A percentile compares a stretch with the other conserved stretches of the same genome.
phyloP scores from a whole-genome alignment of 2,329 filamentous ascomycete species.

The Diplodia corticola region DNA sequence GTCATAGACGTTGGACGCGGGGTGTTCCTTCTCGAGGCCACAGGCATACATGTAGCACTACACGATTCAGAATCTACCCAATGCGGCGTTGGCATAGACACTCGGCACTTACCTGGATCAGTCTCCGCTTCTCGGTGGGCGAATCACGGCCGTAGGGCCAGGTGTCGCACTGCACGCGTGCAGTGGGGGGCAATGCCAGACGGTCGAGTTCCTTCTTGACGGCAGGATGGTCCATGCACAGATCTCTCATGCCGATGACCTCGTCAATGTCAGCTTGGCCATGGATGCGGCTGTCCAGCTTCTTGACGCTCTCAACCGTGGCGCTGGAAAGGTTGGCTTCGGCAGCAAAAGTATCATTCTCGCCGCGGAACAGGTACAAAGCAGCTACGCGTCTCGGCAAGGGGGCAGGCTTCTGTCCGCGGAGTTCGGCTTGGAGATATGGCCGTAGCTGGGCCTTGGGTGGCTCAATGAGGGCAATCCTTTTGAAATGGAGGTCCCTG shows the following conservation, averaged over 20 bases:
- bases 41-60: constrained; percentile 45
- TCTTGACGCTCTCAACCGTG: constrained; percentile 32
- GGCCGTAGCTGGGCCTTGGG: constrained; percentile 49
- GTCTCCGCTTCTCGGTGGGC: background rate
- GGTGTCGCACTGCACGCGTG: constrained; percentile 1
- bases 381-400: constrained; percentile 42
- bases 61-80: too few species aligned
- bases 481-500: background rate
- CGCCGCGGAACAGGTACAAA: constrained; percentile 39
- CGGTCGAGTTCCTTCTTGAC: constrained; percentile 9
- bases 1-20: constrained; percentile 55
- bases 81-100: background rate
- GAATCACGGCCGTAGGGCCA: constrained; percentile 3
- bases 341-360: constrained; percentile 41
- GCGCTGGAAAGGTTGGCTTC: constrained; percentile 30
- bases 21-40: constrained; percentile 45
- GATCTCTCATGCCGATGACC: constrained; percentile 41
- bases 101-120: background rate
- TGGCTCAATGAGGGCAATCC: constrained; percentile 53
- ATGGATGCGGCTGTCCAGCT: constrained; percentile 49
- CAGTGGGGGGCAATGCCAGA: background rate
- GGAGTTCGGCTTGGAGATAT: constrained; percentile 50
- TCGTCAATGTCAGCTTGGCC: constrained; percentile 53
- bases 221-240: constrained; percentile 8
- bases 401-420: constrained; percentile 25